These are phyloP conservation scores for Leccinum subspadiceum DNA, from an alignment of 1,284 basidiomycete species.

Conservation along the genomic window DNA sequence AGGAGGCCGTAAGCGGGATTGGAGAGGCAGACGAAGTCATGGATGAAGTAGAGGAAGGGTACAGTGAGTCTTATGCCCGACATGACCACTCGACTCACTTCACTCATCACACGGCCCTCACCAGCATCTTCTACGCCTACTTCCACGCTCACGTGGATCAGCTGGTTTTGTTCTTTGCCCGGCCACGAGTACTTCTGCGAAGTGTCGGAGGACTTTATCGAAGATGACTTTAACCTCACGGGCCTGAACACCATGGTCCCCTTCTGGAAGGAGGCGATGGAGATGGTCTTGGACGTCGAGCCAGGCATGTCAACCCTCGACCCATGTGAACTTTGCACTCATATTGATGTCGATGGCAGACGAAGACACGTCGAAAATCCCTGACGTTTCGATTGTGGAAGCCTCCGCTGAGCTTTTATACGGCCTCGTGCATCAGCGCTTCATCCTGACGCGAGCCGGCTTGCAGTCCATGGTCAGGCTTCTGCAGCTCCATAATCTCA, in stretches of 20 bases:
- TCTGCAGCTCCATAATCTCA: constrained; percentile 6
- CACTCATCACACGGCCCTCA: constrained; percentile 14
- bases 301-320: constrained; percentile 66
- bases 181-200: constrained; percentile 99
- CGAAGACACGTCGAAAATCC: constrained; percentile 90
- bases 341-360: constrained; percentile 45
- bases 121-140: constrained; percentile 81
- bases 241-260: constrained; percentile 94
- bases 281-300: constrained; percentile 99
- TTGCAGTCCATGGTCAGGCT: constrained; percentile 88
- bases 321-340: constrained; percentile 14
- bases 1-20: constrained; percentile 49
- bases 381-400: constrained; percentile 97
- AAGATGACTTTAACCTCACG: constrained; percentile 99
- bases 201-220: constrained; percentile 98
- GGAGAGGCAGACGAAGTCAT: constrained; percentile 65
- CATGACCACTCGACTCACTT: constrained; percentile 11
- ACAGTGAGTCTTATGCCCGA: constrained; percentile 50
- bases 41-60: constrained; percentile 70
- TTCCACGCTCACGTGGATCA: constrained; percentile 92
- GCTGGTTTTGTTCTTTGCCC: constrained; percentile 97
- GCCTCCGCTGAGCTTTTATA: constrained; percentile 97
- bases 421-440: constrained; percentile 96
- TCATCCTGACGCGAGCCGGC: constrained; percentile 92
- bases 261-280: constrained; percentile 99